Conservation (phyloP, 1,284 basidiomycete genomes). For the Neolentinus lepideus region DNA sequence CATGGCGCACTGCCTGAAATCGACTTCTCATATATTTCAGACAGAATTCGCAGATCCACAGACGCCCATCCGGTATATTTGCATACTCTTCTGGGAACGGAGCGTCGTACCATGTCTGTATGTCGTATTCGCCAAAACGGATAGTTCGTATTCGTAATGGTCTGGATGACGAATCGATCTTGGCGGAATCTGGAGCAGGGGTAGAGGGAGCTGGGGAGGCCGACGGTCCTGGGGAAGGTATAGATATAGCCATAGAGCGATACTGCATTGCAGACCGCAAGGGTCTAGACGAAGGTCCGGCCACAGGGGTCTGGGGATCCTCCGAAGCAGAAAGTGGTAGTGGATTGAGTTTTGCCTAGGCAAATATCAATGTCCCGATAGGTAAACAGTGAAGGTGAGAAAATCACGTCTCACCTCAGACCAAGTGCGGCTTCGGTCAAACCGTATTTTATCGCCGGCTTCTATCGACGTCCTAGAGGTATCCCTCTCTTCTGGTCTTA, state of each 20-base stretch:
- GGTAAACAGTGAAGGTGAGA: not conserved
- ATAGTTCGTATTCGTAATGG: constrained; percentile 77
- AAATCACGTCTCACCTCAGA: constrained; percentile 54
- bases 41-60: constrained; percentile 99
- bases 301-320: constrained; percentile 35
- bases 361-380: constrained; percentile 6
- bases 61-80: constrained; percentile 83
- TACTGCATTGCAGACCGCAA: constrained; percentile 43
- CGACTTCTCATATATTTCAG: constrained; percentile 97
- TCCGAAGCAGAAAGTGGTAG: constrained; percentile 24
- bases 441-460: constrained; percentile 66
- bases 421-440: constrained; percentile 61
- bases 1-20: constrained; percentile 84
- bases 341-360: constrained; percentile 46
- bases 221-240: constrained; percentile 19
- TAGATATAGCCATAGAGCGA: constrained; percentile 25
- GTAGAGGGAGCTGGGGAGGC: constrained; percentile 31
- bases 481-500: constrained; percentile 69
- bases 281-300: constrained; percentile 56
- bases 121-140: constrained; percentile 91
- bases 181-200: constrained; percentile 21
- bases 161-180: constrained; percentile 16
- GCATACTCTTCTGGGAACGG: constrained; percentile 99
- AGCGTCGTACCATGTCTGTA: constrained; percentile 98
- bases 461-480: constrained; percentile 64